Conservation (phyloP, 768 basidiomycete species). For the Imleria badia region DNA sequence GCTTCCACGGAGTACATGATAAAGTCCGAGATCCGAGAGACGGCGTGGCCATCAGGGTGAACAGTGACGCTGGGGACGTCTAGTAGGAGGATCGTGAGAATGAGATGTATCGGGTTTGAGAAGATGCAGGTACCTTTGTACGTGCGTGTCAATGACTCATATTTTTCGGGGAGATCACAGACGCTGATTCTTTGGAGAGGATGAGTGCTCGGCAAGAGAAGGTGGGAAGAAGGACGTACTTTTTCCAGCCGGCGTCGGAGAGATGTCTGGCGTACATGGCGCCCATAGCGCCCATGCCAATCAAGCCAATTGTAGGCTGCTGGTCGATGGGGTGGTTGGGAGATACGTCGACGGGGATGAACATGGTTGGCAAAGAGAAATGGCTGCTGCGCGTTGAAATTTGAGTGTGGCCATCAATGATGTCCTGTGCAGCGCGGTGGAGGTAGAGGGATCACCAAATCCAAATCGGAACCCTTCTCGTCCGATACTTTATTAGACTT, state of each 20-base stretch:
- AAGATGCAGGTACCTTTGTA: slow-evolving; percentile 60
- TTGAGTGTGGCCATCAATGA: too few species aligned
- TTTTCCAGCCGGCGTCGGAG: slow-evolving; percentile 82
- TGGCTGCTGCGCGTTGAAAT: too few species aligned
- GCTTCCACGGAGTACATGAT: slow-evolving; percentile 97
- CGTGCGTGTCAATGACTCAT: slow-evolving; percentile 56
- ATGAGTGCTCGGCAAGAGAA: not conserved
- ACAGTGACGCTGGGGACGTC: slow-evolving; percentile 64
- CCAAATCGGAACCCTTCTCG: too few species aligned
- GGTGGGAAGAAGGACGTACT: slow-evolving; percentile 42
- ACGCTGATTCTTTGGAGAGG: slow-evolving; percentile 69
- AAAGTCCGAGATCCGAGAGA: slow-evolving; percentile 87
- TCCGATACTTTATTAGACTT: too few species aligned
- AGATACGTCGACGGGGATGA: slow-evolving; percentile 23
- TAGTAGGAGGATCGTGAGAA: slow-evolving; percentile 27
- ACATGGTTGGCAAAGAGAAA: slow-evolving; percentile 9
- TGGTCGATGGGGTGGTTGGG: slow-evolving; percentile 39
- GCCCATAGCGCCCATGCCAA: slow-evolving; percentile 99
- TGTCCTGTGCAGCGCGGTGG: too few species aligned
- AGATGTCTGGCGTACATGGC: slow-evolving; percentile 86
- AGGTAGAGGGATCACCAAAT: too few species aligned
- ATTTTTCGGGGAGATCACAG: slow-evolving; percentile 80
- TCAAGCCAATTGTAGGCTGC: slow-evolving; percentile 85
- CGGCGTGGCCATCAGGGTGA: slow-evolving; percentile 78
- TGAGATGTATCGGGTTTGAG: not conserved